Evolutionary conservation across 2,329 filamentous ascomycete species (phyloP).

Genomic region (Aspergillus terreus): DNA sequence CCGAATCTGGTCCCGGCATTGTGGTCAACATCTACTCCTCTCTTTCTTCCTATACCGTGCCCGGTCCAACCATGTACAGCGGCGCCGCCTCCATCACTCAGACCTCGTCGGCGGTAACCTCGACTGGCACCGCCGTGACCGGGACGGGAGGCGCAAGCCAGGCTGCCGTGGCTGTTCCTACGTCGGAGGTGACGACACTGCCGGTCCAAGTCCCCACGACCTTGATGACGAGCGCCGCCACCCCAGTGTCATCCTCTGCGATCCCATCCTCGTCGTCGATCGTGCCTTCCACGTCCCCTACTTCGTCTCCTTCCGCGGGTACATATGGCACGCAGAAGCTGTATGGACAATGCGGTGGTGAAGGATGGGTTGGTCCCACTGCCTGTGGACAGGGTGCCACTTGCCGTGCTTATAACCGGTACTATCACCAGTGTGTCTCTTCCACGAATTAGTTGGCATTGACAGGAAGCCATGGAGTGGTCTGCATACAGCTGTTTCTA

Average conservation of each 20-base stretch:
- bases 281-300: constrained; percentile 1
- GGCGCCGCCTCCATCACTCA: constrained; percentile 12
- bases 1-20: constrained; percentile 51
- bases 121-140: constrained; percentile 9
- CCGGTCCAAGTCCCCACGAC: neutral
- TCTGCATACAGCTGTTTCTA: neutral
- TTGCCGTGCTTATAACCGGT: constrained; percentile 42
- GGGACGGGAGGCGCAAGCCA: constrained; percentile 5
- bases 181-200: neutral
- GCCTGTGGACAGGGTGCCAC: constrained; percentile 36
- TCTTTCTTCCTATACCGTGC: constrained; percentile 45
- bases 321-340: neutral
- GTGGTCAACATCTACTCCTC: constrained; percentile 53
- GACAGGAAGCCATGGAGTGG: neutral
- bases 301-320: neutral
- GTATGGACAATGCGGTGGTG: constrained; percentile 47
- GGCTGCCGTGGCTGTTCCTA: neutral
- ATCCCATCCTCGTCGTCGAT: constrained; percentile 6
- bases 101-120: constrained; percentile 11
- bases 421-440: constrained; percentile 45
- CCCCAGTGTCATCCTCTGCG: neutral
- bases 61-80: constrained; percentile 39
- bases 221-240: neutral
- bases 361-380: constrained; percentile 38
- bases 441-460: neutral